phyloP scores from a whole-genome alignment of 163 green algal genomes.

The Scenedesmus sp. region DNA sequence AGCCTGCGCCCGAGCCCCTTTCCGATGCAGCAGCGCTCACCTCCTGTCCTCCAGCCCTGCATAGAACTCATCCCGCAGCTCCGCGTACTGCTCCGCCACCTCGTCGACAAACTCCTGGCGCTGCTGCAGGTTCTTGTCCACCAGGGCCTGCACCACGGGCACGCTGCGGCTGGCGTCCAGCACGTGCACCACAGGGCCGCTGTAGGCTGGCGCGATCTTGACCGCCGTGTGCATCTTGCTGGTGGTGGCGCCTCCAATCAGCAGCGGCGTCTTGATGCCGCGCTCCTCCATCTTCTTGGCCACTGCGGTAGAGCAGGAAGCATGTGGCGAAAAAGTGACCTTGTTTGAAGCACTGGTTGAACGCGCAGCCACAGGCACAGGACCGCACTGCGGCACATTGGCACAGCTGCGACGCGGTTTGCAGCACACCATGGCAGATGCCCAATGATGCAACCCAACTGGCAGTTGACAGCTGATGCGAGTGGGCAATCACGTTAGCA shows the following conservation, averaged over 20 bases:
- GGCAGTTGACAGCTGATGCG: too few species aligned
- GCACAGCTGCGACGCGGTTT: neutral
- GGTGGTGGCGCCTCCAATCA: constrained; percentile 98
- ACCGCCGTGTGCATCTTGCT: constrained; percentile 99
- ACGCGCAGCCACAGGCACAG: too few species aligned
- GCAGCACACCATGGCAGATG: neutral
- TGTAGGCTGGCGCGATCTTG: constrained; percentile 96
- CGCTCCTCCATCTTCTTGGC: constrained; percentile 95
- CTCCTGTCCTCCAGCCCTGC: constrained; percentile 95
- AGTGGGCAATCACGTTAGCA: too few species aligned
- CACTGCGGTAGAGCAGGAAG: constrained; percentile 67
- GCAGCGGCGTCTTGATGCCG: constrained; percentile 90
- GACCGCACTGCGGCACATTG: too few species aligned
- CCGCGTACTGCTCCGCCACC: constrained; percentile 94
- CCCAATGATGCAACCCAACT: neutral
- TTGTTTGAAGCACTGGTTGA: too few species aligned
- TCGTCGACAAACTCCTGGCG: constrained; percentile 84
- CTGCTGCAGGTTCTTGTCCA: constrained; percentile 83
- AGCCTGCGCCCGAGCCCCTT: neutral
- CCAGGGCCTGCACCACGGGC: constrained; percentile 91
- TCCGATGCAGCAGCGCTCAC: constrained; percentile 49
- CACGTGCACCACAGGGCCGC: constrained; percentile 93
- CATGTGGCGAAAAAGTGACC: too few species aligned
- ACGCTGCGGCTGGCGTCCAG: constrained; percentile 96
- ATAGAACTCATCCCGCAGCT: constrained; percentile 98